Evolutionary conservation across 768 basidiomycete species (phyloP), one percentile per base, ranked within the genome.

Genomic region (Fistulinella prunicolor): DNA sequence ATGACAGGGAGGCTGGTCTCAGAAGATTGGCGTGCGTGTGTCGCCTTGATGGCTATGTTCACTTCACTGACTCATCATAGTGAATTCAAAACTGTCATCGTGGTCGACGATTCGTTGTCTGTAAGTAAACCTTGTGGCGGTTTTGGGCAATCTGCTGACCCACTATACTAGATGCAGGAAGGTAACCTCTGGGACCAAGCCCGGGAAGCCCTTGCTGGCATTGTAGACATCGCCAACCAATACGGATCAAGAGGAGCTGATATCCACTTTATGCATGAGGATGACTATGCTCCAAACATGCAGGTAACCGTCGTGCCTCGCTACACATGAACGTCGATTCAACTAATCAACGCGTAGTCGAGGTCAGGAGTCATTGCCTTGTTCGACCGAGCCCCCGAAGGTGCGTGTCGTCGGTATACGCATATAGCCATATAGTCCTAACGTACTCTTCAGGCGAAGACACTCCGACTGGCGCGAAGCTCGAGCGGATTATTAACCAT

Each of bases 41-140:
- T 44, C 21, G 5, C 17, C 9, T 36, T 3, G 0, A 28, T 26
- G 21, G 19, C 24, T 19, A 0, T 28, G 20, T 24, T 16, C 22
- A 9, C 12, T 34, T 4, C 41, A n/a, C 37, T 62, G 47, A 58
- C 9, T 6, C 5, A 10, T 38, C 30, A 8, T 19, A 70, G 70
- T 46, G 69, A 70, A 40, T 66, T 71, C 58, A 74, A 74, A 51
- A 70, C 73, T 13, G 70, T 74, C 34, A 63, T 75, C 37, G 50
- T 74, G 30, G 55, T 74, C 20, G 69, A 73, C 39, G 74, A 74
- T 43, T 74, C 73, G 1, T 55, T 68, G 42, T 73, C 75, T 1
- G 70, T 69, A 19, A 40, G 60, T 51, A 14, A 13, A 19, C 30
- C 1, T 14, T 9, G 17, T 4, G 17, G 16, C 6, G 1, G 10